Evolutionary conservation across 495 filamentous ascomycete species (phyloP).

Genomic region (Physcia stellaris): DNA sequence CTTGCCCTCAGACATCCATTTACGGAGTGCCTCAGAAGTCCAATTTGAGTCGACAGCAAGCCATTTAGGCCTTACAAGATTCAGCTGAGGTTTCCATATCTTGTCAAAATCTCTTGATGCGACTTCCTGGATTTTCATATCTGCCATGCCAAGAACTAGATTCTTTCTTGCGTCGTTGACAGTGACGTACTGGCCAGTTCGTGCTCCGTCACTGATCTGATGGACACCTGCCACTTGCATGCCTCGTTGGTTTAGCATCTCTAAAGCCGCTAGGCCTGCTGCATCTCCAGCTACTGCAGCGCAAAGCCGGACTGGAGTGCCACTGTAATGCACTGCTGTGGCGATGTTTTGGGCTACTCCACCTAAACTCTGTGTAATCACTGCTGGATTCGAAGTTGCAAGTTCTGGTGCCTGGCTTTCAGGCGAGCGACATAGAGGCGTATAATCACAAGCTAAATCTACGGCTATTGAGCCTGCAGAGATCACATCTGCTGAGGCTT

Average conservation of each 20-base stretch:
- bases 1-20: conserved; percentile 48
- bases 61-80: conserved; percentile 48
- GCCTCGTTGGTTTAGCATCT: conserved; percentile 43
- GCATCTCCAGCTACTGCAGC: conserved; percentile 67
- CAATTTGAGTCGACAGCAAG: conserved; percentile 78
- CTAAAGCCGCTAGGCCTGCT: conserved; percentile 56
- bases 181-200: conserved; percentile 83
- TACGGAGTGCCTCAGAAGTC: conserved; percentile 43
- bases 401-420: conserved; percentile 34
- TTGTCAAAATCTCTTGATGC: conserved; percentile 26
- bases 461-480: conserved; percentile 84
- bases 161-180: conserved; percentile 75
- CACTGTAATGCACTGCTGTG: conserved; percentile 53
- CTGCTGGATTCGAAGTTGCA: conserved; percentile 77
- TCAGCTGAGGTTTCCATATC: conserved; percentile 46
- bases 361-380: conserved; percentile 68
- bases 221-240: conserved; percentile 52
- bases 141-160: conserved; percentile 78
- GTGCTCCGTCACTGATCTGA: conserved; percentile 33
- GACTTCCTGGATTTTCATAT: conserved; percentile 74
- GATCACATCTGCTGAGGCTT: conserved; percentile 45
- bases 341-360: conserved; percentile 96
- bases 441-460: conserved; percentile 73
- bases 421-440: conserved; percentile 23
- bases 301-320: conserved; percentile 48